Evolutionary conservation across 202 grass and related monocot species (phyloP).

Genomic region (Schoenoplectus triqueter): DNA sequence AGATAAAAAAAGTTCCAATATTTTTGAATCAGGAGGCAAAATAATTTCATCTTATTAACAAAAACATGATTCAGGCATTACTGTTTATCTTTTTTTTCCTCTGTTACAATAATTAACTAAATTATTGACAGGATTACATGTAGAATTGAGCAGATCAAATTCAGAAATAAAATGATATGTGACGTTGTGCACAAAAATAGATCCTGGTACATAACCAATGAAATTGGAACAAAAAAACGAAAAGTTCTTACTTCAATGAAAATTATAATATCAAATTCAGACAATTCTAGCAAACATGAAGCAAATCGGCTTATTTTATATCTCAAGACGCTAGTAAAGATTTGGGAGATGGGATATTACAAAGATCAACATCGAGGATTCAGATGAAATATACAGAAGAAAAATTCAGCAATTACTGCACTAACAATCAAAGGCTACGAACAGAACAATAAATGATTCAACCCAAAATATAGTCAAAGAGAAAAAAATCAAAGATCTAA

Average conservation of each 20-base stretch:
- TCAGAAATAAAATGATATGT: too few species aligned
- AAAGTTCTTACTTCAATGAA: background rate
- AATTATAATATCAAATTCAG: background rate
- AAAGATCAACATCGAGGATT: background rate
- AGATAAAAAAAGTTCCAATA: background rate
- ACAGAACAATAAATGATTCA: background rate
- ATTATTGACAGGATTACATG: background rate
- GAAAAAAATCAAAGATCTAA: conserved; percentile 18
- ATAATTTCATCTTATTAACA: background rate
- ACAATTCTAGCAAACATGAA: background rate
- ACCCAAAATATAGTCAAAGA: background rate
- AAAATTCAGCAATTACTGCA: conserved; percentile 1
- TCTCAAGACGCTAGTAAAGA: background rate
- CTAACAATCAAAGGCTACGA: background rate
- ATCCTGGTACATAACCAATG: background rate
- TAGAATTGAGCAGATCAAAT: background rate
- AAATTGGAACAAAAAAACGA: background rate
- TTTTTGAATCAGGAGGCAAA: too few species aligned
- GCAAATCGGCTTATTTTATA: background rate
- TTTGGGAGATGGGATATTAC: background rate
- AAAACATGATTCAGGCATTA: background rate
- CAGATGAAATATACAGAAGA: background rate
- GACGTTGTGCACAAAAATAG: background rate
- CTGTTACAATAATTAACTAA: background rate
- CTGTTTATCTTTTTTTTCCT: background rate